These are phyloP conservation scores for Penicillium sp. DNA, from an alignment of 2,329 filamentous ascomycete genomes.

Conservation along the genomic window DNA sequence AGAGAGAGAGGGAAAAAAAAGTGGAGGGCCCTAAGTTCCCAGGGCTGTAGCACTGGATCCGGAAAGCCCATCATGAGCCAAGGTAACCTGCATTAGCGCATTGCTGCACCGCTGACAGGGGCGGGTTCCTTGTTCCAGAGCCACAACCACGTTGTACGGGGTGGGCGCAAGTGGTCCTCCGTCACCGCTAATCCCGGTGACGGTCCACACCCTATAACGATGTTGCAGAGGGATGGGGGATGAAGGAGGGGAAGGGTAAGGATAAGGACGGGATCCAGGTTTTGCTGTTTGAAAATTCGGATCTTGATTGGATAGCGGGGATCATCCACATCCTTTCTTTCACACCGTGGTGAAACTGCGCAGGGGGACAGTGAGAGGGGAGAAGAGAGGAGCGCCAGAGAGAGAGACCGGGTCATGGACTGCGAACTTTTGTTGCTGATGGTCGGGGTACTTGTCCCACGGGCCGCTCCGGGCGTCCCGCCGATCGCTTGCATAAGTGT, in stretches of 20 bases:
- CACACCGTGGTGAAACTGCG: neutral
- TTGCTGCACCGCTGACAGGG: slow-evolving; percentile 34
- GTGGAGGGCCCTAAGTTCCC: slow-evolving; percentile 38
- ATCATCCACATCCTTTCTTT: neutral
- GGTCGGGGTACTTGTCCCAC: slow-evolving; percentile 32
- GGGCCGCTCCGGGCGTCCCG: slow-evolving; percentile 35
- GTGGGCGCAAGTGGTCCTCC: neutral
- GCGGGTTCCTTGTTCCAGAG: slow-evolving; percentile 28
- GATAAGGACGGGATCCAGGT: neutral
- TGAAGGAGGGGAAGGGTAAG: neutral
- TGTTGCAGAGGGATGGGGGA: neutral
- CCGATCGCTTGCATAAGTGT: slow-evolving; percentile 35
- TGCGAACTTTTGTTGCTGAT: slow-evolving; percentile 19
- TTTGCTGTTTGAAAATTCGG: neutral
- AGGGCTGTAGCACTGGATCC: slow-evolving; percentile 42
- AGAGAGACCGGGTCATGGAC: slow-evolving; percentile 5
- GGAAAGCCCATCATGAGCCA: slow-evolving; percentile 31
- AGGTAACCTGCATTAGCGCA: slow-evolving; percentile 46
- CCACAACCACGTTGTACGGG: slow-evolving; percentile 32
- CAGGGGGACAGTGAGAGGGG: neutral
- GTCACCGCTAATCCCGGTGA: slow-evolving; percentile 19
- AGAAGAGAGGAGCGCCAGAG: no score
- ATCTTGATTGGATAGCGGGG: neutral
- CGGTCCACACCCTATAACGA: neutral
- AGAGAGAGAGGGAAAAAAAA: neutral